Evolutionary conservation across 345 rosid species (phyloP), one percentile per base, ranked within the genome.

Genomic region (Cardiospermum halicacabum): DNA sequence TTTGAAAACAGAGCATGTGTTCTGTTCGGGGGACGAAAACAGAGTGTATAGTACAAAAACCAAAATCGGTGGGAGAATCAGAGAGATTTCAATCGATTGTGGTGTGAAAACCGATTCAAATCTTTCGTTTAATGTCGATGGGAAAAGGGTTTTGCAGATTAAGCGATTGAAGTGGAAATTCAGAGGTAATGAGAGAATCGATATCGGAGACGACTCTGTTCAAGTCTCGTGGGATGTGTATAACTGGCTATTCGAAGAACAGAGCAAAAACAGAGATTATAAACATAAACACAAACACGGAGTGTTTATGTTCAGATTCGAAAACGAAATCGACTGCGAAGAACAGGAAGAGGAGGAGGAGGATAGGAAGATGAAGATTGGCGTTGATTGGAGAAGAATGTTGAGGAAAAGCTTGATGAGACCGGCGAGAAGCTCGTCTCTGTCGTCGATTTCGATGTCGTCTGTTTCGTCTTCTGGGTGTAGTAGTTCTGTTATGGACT

Each of bases 221-320:
- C 94, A 89, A 57, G 75, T 94, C 75, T 94, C 96, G 0, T 94
- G 99, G 99, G 99, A 94, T 48, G 92, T 94, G 2, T 85, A 94
- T 64, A 91, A 87, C 51, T 94, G 99, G 99, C 51, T 94, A 48
- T 89, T 89, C 51, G 82, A 89, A 28, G 85, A 65, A 1, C 26
- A 3, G 4, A 58, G 28, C 21, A 65, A 40, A 54, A 72, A 77
- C 1, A 32, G n/a, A n/a, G n/a, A n/a, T n/a, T n/a, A n/a, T n/a
- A n/a, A n/a, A 6, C 2, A 45, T 16, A 18, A 65, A 45, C 51
- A 71, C 11, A 78, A 82, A 11, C 90, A 85, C 54, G 96, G 89
- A 0, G 87, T 91, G 56, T 95, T 95, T 81, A 82, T 85, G 89
- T 89, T 95, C 74, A 76, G 85, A 71, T 95, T 95, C 53, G 99